A percentile compares a stretch with the other conserved stretches of the same genome.
phyloP scores from a whole-genome alignment of 441 rosid genomes.

The Gossypium schwendimanii region DNA sequence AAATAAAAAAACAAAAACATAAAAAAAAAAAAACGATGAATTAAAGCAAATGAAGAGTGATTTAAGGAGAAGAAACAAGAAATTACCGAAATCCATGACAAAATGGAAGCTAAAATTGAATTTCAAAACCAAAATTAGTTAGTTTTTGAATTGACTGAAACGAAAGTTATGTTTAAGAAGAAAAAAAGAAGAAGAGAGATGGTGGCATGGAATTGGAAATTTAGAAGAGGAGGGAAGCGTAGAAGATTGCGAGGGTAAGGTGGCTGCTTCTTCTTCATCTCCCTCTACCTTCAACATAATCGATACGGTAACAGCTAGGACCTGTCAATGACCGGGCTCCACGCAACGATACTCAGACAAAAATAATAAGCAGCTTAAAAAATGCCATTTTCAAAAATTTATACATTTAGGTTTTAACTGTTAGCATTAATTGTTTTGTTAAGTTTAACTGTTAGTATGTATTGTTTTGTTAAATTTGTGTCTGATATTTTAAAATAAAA shows the following conservation, averaged over 20 bases:
- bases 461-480: too few relatives aligned
- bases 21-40: constrained; percentile 28
- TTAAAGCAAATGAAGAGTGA: constrained; percentile 18
- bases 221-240: neutral
- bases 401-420: too few relatives aligned
- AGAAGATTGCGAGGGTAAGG: neutral
- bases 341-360: neutral
- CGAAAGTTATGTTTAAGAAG: neutral
- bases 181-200: constrained; percentile 2
- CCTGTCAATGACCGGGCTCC: neutral
- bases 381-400: neutral
- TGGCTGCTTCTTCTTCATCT: neutral
- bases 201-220: neutral
- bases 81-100: constrained; percentile 45
- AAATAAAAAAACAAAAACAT: neutral
- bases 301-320: neutral
- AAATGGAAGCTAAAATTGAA: neutral
- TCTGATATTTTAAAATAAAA: too few relatives aligned
- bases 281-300: neutral
- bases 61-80: constrained; percentile 26
- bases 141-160: neutral
- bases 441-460: too few relatives aligned
- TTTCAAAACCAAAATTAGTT: neutral
- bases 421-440: too few relatives aligned
- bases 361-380: neutral